Base-by-base conservation (phyloP, 768 basidiomycete species). In the Termitomyces sp. region DNA sequence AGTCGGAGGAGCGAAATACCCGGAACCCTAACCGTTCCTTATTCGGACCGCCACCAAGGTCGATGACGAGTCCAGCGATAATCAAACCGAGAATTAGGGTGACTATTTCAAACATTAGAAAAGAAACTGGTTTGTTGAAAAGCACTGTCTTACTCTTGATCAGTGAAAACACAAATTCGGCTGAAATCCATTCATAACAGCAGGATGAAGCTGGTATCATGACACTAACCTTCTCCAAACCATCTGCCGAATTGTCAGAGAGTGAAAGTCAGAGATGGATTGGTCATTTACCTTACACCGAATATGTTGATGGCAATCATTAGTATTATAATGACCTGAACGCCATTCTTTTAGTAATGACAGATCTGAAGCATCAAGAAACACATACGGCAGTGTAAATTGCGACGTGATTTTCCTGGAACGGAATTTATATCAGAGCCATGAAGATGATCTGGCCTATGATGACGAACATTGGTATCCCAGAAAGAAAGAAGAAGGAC, bases 41-140 rank as follows among this genome's bases (percentile, higher is more conserved):
- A 58, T 81, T 65, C 3, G 92, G 91, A 1, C 88, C 91, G 59
- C 91, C 92, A 45, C 93, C 93, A 20, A 90, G 81, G 65, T 91
- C 88, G 61, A 94, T 80, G 62, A 91, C 75, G 62, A 94, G 81
- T 36, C 88, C 88, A 58, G 78, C 73, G 44, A 88, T 56, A 55
- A 90, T 79, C 38, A 89, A 74, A n/a, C 82, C 80, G 48, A 81
- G 81, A 51, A 90, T 89, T 57, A 88, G 70, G n/a, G 72, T 65
- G 39, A 88, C 86, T 88, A 12, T 49, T n/a, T 44, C 4, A 13
- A 24, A 20, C 7, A 60, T 46, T 9, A 53, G 36, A 32, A 15
- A 42, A 46, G 40, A 28, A 53, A 7, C 35, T 16, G 52, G 7
- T 15, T 52, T 57, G 7, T 55, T 32, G 16, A 40, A 5, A 59